Percentiles rank a stretch among this genome's conserved stretches.
Conservation (phyloP, 495 filamentous ascomycete species). For the Penicillium goetzii region DNA sequence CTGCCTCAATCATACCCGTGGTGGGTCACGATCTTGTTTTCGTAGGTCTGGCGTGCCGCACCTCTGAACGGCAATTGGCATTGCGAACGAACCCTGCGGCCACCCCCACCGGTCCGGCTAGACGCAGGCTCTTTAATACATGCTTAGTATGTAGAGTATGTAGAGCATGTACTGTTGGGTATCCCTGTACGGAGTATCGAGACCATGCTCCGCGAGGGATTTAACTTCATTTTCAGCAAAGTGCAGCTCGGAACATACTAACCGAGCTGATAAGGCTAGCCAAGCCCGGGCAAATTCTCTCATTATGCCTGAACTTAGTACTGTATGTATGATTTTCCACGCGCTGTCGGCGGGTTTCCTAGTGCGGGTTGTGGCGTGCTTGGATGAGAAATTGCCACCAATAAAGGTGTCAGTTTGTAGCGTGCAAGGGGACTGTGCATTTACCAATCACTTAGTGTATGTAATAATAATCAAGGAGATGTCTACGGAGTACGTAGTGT, state of each 20-base stretch:
- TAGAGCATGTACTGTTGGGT: no score
- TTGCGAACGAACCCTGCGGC: neutral
- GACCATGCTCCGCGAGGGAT: neutral
- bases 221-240: slow-evolving; percentile 6
- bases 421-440: neutral
- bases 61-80: slow-evolving; percentile 20
- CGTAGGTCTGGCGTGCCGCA: slow-evolving; percentile 13
- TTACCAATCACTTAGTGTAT: neutral
- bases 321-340: neutral
- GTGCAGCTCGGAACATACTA: slow-evolving; percentile 4
- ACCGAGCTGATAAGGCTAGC: slow-evolving; percentile 22
- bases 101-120: slow-evolving; percentile 6
- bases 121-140: neutral
- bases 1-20: slow-evolving; percentile 1
- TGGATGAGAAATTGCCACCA: neutral
- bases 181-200: no score
- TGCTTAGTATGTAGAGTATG: neutral
- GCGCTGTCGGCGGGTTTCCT: slow-evolving; percentile 2
- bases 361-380: neutral
- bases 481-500: neutral
- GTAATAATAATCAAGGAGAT: neutral
- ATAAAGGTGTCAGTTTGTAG: neutral
- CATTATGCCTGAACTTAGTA: neutral
- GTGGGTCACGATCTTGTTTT: slow-evolving; percentile 18
- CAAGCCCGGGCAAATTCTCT: neutral